These are phyloP conservation scores for Vigna angularis DNA, from an alignment of 306 rosid genomes.

Conservation along the genomic window DNA sequence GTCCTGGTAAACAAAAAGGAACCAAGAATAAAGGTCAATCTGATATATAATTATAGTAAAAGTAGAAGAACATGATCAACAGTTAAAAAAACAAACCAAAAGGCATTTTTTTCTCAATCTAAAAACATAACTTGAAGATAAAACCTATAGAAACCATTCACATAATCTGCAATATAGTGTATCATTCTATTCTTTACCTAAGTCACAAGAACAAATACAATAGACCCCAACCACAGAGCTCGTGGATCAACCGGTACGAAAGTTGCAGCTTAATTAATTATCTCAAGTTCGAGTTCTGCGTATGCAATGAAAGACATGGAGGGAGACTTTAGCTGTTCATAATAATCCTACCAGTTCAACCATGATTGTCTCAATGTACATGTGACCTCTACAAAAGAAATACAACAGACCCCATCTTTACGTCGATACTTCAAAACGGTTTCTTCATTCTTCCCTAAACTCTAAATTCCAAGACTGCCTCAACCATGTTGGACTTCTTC, in stretches of 20 bases:
- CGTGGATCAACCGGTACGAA: not conserved
- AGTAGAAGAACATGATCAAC: constrained; percentile 29
- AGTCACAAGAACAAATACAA: constrained; percentile 9
- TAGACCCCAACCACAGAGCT: not conserved
- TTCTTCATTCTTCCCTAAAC: constrained; percentile 21
- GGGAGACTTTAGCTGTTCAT: not conserved
- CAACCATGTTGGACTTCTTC: not conserved
- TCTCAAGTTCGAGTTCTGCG: not conserved
- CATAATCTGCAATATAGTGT: constrained; percentile 5
- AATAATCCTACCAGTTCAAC: not conserved
- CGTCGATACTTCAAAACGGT: constrained; percentile 14
- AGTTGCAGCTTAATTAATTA: not conserved
- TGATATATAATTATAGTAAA: constrained; percentile 20
- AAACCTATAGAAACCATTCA: not conserved
- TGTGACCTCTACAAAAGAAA: not conserved
- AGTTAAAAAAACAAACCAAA: not conserved
- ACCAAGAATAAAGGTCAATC: constrained; percentile 11
- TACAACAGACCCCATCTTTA: constrained; percentile 3
- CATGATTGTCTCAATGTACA: not conserved
- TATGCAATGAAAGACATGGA: not conserved
- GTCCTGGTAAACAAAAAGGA: constrained; percentile 55
- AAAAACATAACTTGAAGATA: not conserved
- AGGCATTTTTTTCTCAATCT: not conserved
- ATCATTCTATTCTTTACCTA: constrained; percentile 19
- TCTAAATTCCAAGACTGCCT: not conserved